Evolutionary conservation across 2,329 filamentous ascomycete species (phyloP), one percentile per base, ranked within the genome.

Genomic region (Fusarium succisae): DNA sequence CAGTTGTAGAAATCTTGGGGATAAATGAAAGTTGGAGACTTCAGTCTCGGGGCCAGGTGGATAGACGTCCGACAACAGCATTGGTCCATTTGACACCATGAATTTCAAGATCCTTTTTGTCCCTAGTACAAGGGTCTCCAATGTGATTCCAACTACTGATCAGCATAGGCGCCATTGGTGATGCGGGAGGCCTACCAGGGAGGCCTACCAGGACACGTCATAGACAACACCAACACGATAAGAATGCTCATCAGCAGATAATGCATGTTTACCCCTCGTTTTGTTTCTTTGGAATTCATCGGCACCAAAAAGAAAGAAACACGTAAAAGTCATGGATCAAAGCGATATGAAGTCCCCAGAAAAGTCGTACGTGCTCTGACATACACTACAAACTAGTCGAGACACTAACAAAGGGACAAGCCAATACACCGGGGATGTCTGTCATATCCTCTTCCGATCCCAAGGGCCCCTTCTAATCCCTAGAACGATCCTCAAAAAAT

Each of bases 381-480:
- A 17, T 51, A 7, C 8, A 1, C 2, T 4, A 14, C 6, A 4
- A 14, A 14, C 4, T 7, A 35, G 3, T 4, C 6, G 1, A 39
- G 24, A 22, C 11, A 22, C 51, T 55, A 41, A 55, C 18, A 28
- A 1, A 28, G 2, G 6, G 24, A 6, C 13, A 26, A 55, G 63
- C 1, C 41, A 28, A 1, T 38, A 58, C 6, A 20, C 26, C 0
- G 10, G 32, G 3, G 41, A 24, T 8, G 8, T 22, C 0, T 67
- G 39, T 18, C 15, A 18, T 1, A 45, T 67, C 6, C 58, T 38
- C 1, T 67, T 67, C 3, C 13, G 48, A 7, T 12, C 17, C 0
- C 13, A 67, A 32, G 63, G 63, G 1, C 62, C 64, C 6, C 37
- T 43, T 28, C 4, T 14, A 1, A n/a, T 60, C 5, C 8, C 38